A percentile compares a stretch with the other conserved stretches of the same genome.
phyloP scores from a whole-genome alignment of 495 filamentous ascomycete genomes.

The Cladorrhinum samala region DNA sequence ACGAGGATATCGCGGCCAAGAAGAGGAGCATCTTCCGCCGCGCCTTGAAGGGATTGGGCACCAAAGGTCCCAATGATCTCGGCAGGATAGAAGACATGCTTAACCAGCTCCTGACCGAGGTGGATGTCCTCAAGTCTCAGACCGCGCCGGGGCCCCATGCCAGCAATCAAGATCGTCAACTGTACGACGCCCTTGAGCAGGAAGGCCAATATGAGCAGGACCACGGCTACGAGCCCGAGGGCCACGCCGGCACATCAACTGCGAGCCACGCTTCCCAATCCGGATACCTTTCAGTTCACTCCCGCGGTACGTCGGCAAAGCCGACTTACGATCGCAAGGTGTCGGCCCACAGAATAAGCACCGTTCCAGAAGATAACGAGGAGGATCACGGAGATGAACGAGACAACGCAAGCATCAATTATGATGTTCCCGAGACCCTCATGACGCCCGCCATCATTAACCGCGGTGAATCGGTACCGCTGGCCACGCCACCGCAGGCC shows the following conservation, averaged over 20 bases:
- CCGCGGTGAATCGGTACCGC: constrained; percentile 58
- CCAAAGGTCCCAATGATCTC: constrained; percentile 82
- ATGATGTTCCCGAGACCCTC: constrained; percentile 42
- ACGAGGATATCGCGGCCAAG: constrained; percentile 70
- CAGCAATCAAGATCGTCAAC: constrained; percentile 38
- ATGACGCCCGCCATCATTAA: constrained; percentile 42
- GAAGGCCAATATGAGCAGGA: constrained; percentile 52
- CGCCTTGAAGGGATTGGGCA: constrained; percentile 79
- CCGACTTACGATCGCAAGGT: constrained; percentile 57
- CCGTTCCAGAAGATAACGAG: constrained; percentile 74
- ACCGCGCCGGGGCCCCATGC: constrained; percentile 33
- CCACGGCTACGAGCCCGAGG: constrained; percentile 77
- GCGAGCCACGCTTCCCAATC: constrained; percentile 63
- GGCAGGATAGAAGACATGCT: constrained; percentile 93
- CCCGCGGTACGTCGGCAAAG: constrained; percentile 54
- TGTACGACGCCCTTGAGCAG: constrained; percentile 50
- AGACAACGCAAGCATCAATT: constrained; percentile 36
- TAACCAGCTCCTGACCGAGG: constrained; percentile 81
- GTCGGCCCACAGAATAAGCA: constrained; percentile 76
- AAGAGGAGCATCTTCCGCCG: constrained; percentile 85
- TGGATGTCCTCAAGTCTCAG: constrained; percentile 76
- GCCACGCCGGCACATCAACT: constrained; percentile 69
- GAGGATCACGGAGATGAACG: constrained; percentile 58
- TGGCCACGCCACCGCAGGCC: constrained; percentile 66
- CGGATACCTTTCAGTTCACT: constrained; percentile 66